Evolutionary conservation across 805 yeast species (phyloP).

Genomic region (Brettanomyces naardenensis): DNA sequence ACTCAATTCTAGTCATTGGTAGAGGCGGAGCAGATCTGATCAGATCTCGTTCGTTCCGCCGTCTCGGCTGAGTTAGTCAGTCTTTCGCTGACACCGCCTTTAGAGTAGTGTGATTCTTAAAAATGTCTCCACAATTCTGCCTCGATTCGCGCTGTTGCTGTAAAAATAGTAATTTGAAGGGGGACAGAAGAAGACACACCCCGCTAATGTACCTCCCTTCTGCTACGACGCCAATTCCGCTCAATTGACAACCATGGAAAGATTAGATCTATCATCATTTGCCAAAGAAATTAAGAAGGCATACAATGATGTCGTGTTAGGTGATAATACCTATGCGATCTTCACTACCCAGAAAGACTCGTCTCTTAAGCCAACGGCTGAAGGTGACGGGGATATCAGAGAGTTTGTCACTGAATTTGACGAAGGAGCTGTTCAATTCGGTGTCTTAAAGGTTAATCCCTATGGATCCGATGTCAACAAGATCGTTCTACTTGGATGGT

Average conservation of each 20-base stretch:
- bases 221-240: no score
- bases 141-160: no score
- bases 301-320: constrained; percentile 74
- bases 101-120: no score
- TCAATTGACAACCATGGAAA: constrained; percentile 35
- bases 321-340: constrained; percentile 73
- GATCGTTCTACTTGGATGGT: constrained; percentile 85
- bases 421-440: constrained; percentile 86
- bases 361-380: constrained; percentile 35
- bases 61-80: no score
- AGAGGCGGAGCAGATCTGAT: no score
- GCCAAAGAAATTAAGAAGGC: constrained; percentile 67
- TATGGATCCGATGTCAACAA: constrained; percentile 89
- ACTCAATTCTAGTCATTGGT: no score
- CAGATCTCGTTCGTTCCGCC: no score
- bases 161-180: no score
- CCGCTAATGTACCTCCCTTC: no score
- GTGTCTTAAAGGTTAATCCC: constrained; percentile 78
- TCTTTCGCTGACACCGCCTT: no score
- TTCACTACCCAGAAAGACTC: constrained; percentile 63
- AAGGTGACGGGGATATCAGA: constrained; percentile 59
- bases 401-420: constrained; percentile 78
- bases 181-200: no score
- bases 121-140: no score
- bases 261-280: constrained; percentile 54